phyloP scores from a whole-genome alignment of 78 protist species.

The Protostelium mycophagum region DNA sequence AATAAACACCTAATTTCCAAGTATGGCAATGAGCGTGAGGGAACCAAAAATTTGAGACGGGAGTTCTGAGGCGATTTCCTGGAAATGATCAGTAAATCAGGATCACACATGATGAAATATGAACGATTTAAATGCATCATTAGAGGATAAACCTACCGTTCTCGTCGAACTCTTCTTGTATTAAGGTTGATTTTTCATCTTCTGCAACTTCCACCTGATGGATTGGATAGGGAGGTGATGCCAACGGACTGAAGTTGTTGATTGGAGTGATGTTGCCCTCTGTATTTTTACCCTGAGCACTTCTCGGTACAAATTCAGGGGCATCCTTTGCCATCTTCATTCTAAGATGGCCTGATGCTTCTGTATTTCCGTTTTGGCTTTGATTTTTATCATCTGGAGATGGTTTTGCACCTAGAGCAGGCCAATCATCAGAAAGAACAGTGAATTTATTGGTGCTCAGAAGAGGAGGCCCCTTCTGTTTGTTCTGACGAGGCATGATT shows the following conservation, averaged over 20 bases:
- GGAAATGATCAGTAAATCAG: too few species aligned
- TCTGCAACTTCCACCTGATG: neutral
- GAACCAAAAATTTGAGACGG: neutral
- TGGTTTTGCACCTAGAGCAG: neutral
- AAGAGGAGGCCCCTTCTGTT: too few species aligned
- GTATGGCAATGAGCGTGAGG: neutral
- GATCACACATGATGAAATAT: too few species aligned
- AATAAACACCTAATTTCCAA: neutral
- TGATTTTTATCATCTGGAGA: too few species aligned
- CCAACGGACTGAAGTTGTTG: too few species aligned
- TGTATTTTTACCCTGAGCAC: too few species aligned
- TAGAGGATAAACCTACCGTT: neutral
- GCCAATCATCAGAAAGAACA: neutral
- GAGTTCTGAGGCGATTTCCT: too few species aligned
- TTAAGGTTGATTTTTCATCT: neutral
- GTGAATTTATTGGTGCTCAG: too few species aligned
- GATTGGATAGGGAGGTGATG: neutral
- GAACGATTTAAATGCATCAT: too few species aligned
- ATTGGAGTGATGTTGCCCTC: too few species aligned
- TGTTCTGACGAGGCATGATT: too few species aligned
- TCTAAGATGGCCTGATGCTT: neutral
- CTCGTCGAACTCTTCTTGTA: neutral
- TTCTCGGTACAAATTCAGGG: neutral
- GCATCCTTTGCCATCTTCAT: neutral
- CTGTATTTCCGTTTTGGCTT: neutral